Evolutionary conservation across 169 alveolate species (phyloP), one percentile per base, ranked within the genome.

Genomic region (Plasmodium blacklocki): DNA sequence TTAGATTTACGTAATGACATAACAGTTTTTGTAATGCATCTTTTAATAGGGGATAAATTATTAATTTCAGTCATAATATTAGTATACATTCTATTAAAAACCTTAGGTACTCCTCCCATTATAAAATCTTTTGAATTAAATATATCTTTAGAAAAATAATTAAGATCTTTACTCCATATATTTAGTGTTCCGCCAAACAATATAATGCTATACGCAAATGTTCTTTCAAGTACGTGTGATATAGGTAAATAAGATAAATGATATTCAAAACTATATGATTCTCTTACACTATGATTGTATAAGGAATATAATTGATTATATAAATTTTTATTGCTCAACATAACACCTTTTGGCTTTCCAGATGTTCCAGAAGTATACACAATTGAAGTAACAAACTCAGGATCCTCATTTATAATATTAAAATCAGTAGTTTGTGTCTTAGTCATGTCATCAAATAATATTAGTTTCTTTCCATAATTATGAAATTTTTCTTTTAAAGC

Each of bases 351-450:
- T 0, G 43, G 43, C 7, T 32, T 32, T 2, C 43, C 43, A 32
- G 43, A 32, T 32, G 43, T 32, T 32, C 43, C 43, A 4, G 43
- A 32, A 0, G 43, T 32, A 92, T 97, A 98, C 54, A 98, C 98
- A 29, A 98, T 94, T 2, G 99, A 96, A 89, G 88, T 95, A 15
- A 97, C 67, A 29, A 95, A 88, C 11, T 97, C 96, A 89, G 96
- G 89, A n/a, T 39, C 19, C 19, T 47, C 52, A 6, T 18, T 45
- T 62, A 4, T 26, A 4, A 6, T 12, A 5, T 6, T 29, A 56
- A 0, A 1, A 0, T 15, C 4, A 2, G 39, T 8, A 8, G 6
- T 18, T 6, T 52, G 1, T 1, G 8, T n/a, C 9, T 32, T 32
- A 2, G 43, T 32, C 43, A 32, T 32, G 0, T 32, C 43, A 32